Evolutionary conservation across 106 monocot species (phyloP).

Genomic region (Amphibolis antarctica): DNA sequence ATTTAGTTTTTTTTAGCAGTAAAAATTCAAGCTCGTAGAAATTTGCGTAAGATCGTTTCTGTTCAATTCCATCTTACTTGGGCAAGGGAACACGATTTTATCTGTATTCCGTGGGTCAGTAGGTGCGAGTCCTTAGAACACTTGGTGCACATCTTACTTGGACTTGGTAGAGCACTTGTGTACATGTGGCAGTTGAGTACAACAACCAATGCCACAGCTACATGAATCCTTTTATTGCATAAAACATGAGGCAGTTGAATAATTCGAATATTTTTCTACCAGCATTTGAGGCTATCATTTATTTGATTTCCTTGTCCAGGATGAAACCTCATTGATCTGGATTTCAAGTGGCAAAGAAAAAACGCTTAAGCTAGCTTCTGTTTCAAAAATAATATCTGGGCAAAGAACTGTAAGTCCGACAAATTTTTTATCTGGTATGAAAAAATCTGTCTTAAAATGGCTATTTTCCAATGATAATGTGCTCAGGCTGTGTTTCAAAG

Average conservation of each 20-base stretch:
- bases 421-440: background rate
- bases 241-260: no score
- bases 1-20: no score
- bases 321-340: slow-evolving; percentile 79
- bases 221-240: no score
- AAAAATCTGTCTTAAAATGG: background rate
- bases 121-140: no score
- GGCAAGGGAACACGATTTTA: no score
- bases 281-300: background rate
- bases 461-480: background rate
- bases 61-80: no score
- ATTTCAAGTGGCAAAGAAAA: slow-evolving; percentile 55
- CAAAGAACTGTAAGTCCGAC: slow-evolving; percentile 75
- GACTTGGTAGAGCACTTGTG: no score
- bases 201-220: no score
- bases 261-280: background rate
- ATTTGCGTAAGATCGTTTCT: no score
- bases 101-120: no score
- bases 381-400: slow-evolving; percentile 67
- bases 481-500: slow-evolving; percentile 75
- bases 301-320: slow-evolving; percentile 22
- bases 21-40: no score
- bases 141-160: no score
- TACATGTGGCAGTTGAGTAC: background rate
- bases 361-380: slow-evolving; percentile 63